Conservation (phyloP, 2,329 filamentous ascomycete species). For the Neoascochyta sp. region DNA sequence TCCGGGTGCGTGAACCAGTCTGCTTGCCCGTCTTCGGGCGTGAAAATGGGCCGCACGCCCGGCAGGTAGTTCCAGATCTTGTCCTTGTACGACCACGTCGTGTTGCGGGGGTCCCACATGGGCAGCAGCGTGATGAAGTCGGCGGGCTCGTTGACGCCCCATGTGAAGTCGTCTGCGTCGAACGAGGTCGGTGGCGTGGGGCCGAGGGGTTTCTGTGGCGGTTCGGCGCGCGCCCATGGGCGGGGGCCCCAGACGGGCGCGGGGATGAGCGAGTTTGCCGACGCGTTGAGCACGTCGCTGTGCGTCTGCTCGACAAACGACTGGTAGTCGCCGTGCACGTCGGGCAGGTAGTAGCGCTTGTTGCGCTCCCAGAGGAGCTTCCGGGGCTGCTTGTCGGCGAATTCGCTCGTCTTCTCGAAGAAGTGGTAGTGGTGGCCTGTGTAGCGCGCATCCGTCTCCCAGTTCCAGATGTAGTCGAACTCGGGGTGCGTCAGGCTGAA, state of each 20-base stretch:
- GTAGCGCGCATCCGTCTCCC: constrained; percentile 78
- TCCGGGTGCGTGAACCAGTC: constrained; percentile 52
- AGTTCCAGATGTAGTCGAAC: constrained; percentile 78
- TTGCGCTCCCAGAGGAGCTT: constrained; percentile 59
- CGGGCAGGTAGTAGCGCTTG: constrained; percentile 54
- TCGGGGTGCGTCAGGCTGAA: constrained; percentile 73
- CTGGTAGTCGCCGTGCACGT: constrained; percentile 49
- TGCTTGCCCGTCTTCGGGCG: constrained; percentile 68
- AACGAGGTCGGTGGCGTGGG: constrained; percentile 67
- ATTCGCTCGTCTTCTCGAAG: constrained; percentile 59
- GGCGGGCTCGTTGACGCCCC: constrained; percentile 87
- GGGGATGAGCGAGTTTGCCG: constrained; percentile 38
- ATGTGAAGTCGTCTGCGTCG: constrained; percentile 75
- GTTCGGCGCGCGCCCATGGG: constrained; percentile 53
- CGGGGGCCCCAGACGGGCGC: constrained; percentile 81
- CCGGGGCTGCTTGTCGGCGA: constrained; percentile 52
- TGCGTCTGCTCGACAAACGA: constrained; percentile 45
- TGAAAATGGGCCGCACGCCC: constrained; percentile 72
- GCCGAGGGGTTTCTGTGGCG: constrained; percentile 73
- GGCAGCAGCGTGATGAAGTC: constrained; percentile 91
- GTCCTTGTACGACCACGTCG: constrained; percentile 64
- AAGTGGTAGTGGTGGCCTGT: constrained; percentile 81
- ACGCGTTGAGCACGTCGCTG: constrained; percentile 40
- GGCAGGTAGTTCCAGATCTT: constrained; percentile 51
- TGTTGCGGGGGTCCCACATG: constrained; percentile 84